Evolutionary conservation across 768 basidiomycete genomes (phyloP), one percentile per base, ranked within the genome.

Genomic region (Boletus vermiculosoides): DNA sequence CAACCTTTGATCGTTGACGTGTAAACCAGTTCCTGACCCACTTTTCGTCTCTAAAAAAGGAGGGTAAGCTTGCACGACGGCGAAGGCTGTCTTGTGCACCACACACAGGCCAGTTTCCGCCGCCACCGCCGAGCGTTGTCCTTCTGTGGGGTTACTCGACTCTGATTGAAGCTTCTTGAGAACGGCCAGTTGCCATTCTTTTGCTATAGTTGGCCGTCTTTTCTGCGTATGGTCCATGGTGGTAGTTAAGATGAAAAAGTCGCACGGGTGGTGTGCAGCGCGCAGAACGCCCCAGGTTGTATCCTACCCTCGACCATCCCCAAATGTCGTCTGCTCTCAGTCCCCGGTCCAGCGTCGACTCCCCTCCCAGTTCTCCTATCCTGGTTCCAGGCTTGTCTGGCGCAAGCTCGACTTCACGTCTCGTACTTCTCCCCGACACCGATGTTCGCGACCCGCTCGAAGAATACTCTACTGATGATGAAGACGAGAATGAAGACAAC

Each of bases 371-470:
- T 18, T 55, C 51, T 30, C 54, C 63, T 33, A 10, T 46, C 30
- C 16, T 49, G 2, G 37, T 33, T 31, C 45, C 40, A 39, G 57
- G 41, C n/a, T 47, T 71, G 41, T 66, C 71, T n/a, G 63, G 64
- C 45, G 63, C 70, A 52, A 73, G 71, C 58, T 77, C 79, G 4
- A 75, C 80, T 36, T 75, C 86, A 15, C 83, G 83, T 18, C 80
- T 89, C 46, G 80, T 88, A 52, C 81, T 88, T 31, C 80, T 87
- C 36, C 83, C 84, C 47, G 77, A 85, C 64, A 73, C 75, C 15
- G 82, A 83, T 23, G 77, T 79, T 52, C 57, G 33, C n/a, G 63
- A 68, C 50, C 58, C 63, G 13, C 69, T 73, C 45, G 57, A 75
- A 34, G 64, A 64, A 15, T 70, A 78, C 48, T 61, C 67, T 12